phyloP scores from a whole-genome alignment of 352 stramenopile genomes.

The Globisporangium abappressorium region DNA sequence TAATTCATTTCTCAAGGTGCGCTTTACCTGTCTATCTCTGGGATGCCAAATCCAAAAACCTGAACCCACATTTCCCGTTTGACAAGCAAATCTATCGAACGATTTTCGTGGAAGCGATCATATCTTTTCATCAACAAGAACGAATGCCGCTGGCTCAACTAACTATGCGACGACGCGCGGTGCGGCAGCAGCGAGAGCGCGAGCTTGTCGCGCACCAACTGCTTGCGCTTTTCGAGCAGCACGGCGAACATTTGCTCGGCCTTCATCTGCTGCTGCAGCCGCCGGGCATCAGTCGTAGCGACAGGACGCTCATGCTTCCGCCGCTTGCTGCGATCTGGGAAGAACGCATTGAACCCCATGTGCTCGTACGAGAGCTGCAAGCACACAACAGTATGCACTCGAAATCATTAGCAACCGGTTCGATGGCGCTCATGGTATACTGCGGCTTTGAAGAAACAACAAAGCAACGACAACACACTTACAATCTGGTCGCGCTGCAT shows the following conservation, averaged over 20 bases:
- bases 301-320: not conserved
- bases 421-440: not conserved
- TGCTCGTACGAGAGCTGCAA: slow-evolving; percentile 11
- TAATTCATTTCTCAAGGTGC: no score
- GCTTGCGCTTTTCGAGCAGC: slow-evolving; percentile 25
- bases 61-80: not conserved
- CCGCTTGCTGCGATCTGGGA: slow-evolving; percentile 7
- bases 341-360: slow-evolving; percentile 15
- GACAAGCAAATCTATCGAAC: slow-evolving; percentile 1
- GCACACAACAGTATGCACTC: not conserved
- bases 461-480: not conserved
- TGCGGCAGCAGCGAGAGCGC: slow-evolving; percentile 17
- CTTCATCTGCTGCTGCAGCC: slow-evolving; percentile 16
- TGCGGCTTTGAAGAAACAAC: not conserved
- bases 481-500: slow-evolving; percentile 16
- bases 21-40: no score
- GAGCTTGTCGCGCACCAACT: slow-evolving; percentile 25
- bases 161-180: not conserved
- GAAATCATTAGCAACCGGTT: not conserved
- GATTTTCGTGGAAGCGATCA: not conserved
- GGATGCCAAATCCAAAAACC: not conserved
- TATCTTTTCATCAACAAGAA: not conserved
- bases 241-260: slow-evolving; percentile 21
- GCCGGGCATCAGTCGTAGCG: not conserved
- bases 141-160: not conserved